Evolutionary conservation across 2,329 filamentous ascomycete genomes (phyloP).

Genomic region (Penicillium glabrum): DNA sequence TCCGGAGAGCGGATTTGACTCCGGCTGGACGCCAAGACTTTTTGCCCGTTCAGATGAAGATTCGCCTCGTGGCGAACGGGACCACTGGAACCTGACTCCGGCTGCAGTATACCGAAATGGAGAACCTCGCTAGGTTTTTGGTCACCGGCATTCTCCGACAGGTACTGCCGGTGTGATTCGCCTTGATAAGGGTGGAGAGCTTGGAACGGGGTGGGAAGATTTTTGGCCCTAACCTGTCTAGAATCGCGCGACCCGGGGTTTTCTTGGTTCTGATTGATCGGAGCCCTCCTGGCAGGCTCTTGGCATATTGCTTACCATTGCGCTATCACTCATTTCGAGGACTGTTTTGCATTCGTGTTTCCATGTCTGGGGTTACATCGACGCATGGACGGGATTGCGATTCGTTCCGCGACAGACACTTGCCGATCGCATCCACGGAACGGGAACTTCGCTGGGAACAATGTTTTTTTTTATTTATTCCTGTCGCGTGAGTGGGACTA

Average conservation of each 20-base stretch:
- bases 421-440: slow-evolving; percentile 24
- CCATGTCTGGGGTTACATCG: slow-evolving; percentile 31
- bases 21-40: neutral
- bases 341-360: slow-evolving; percentile 10
- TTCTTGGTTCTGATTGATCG: slow-evolving; percentile 8
- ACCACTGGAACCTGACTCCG: neutral
- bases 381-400: slow-evolving; percentile 25
- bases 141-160: slow-evolving; percentile 17
- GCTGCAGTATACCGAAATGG: neutral
- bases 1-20: neutral
- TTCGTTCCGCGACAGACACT: slow-evolving; percentile 11
- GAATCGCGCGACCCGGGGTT: slow-evolving; percentile 5
- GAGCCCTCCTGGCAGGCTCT: neutral
- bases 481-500: slow-evolving; percentile 6
- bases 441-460: slow-evolving; percentile 7
- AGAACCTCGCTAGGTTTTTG: neutral
- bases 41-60: neutral
- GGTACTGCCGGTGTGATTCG: slow-evolving; percentile 7
- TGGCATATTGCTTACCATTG: neutral
- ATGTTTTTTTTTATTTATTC: slow-evolving; percentile 17
- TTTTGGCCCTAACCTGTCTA: slow-evolving; percentile 8
- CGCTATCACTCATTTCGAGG: neutral
- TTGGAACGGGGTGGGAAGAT: neutral
- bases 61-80: neutral
- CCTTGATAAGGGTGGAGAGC: slow-evolving; percentile 10